Evolutionary conservation across 352 stramenopile genomes (phyloP), one percentile per base, ranked within the genome.

Genomic region (Phytophthora capsici): DNA sequence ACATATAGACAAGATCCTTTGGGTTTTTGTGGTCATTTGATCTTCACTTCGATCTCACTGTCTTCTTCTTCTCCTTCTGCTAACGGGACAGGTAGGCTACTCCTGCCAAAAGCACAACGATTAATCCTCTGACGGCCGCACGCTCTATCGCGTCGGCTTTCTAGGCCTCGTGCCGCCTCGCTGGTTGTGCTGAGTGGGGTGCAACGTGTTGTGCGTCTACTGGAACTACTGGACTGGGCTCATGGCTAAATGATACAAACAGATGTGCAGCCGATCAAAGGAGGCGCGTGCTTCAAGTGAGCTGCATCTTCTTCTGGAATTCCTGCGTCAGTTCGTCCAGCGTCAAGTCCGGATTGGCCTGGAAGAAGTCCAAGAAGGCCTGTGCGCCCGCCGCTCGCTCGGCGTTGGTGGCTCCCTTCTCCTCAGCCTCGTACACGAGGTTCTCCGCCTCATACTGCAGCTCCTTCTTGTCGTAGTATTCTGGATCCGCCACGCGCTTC

Each of bases 401-500:
- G 8, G 59, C 58, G 17, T 73, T 64, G 0, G 61, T 71, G 14
- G 51, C 46, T 12, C 69, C 65, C 6, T 73, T 67, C 38, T 74
- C 62, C 36, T 85, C 79, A 0, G 82, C 80, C 49, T 88, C 71
- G 59, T 84, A 81, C 22, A 93, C 64, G 45, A 90, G 73, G 28
- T 52, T 75, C 59, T 93, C 82, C 10, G 82, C 84, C 32, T 90
- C 71, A 58, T 82, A 78, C 66, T 86, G 76, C 50, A 93, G 77
- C 57, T 88, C 81, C 58, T 90, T 88, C 77, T 93, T 93, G 58
- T 89, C 80, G 61, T 90, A 89, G 63, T 90, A 93, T 57, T 93
- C 82, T 2, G 85, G 81, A 46, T 93, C 85, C 17, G 80, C 85
- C 22, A 84, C 81, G 36, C 85, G 85, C 44, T 82, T 81, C 85